phyloP scores from a whole-genome alignment of 75 land plant species.

The Pinus albicaulis region DNA sequence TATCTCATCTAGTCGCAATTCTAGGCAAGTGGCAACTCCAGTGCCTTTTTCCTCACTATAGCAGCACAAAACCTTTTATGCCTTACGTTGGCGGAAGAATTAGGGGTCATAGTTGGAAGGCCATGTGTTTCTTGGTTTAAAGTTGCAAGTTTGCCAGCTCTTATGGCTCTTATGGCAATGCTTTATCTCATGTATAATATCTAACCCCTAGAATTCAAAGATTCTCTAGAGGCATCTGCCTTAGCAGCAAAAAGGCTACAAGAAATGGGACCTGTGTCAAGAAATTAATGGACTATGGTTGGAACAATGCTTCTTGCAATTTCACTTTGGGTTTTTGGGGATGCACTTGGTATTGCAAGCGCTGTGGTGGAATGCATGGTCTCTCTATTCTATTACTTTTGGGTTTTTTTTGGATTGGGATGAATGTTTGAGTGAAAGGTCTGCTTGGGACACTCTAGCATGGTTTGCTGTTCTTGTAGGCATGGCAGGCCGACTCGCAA shows the following conservation, averaged over 20 bases:
- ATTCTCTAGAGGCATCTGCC: slow-evolving; percentile 98
- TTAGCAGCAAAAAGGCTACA: slow-evolving; percentile 75
- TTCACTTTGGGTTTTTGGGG: slow-evolving; percentile 96
- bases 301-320: slow-evolving; percentile 98
- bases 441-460: too few relatives aligned
- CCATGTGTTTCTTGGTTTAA: slow-evolving; percentile 99
- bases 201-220: slow-evolving; percentile 93
- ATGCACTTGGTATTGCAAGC: slow-evolving; percentile 2
- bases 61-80: slow-evolving; percentile 98
- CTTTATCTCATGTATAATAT: slow-evolving; percentile 83
- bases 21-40: slow-evolving; percentile 94
- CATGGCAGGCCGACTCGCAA: too few relatives aligned
- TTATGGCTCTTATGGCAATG: slow-evolving; percentile 67
- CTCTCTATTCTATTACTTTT: too few relatives aligned
- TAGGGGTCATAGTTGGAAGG: slow-evolving; percentile 77
- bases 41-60: slow-evolving; percentile 97
- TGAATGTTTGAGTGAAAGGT: too few relatives aligned
- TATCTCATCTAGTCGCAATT: background rate
- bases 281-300: slow-evolving; percentile 94
- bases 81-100: slow-evolving; percentile 91
- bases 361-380: too few relatives aligned
- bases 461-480: too few relatives aligned
- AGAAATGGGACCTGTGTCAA: slow-evolving; percentile 85
- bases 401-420: too few relatives aligned
- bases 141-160: slow-evolving; percentile 92